Conservation (phyloP, 148 eudicot species). For the Polygonum aviculare region DNA sequence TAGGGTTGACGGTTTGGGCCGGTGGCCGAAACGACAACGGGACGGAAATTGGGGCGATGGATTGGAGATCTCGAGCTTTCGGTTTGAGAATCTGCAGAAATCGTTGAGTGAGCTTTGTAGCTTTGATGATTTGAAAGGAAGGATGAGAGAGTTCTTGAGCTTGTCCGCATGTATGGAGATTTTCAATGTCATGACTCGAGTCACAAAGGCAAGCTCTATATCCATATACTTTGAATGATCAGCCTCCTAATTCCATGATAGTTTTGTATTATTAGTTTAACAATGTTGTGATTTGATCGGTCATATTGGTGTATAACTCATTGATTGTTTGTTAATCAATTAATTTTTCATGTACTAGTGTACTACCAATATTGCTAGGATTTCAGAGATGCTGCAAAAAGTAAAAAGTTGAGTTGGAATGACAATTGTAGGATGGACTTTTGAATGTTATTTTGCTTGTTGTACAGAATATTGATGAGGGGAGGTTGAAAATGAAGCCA, state of each 20-base stretch:
- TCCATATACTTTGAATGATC: not conserved
- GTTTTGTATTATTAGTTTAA: not conserved
- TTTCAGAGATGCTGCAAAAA: not conserved
- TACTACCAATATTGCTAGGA: not conserved
- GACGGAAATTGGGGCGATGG: slow-evolving; percentile 21
- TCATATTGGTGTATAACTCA: not conserved
- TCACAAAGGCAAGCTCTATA: slow-evolving; percentile 45
- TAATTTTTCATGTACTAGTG: too few relatives aligned
- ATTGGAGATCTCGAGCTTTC: slow-evolving; percentile 22
- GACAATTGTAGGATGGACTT: not conserved
- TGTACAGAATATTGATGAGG: slow-evolving; percentile 81
- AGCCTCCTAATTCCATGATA: too few relatives aligned
- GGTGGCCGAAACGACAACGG: slow-evolving; percentile 66
- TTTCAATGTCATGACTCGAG: slow-evolving; percentile 57
- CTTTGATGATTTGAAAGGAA: slow-evolving; percentile 76
- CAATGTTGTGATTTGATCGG: not conserved
- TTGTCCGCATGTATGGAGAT: slow-evolving; percentile 63
- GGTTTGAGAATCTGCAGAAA: slow-evolving; percentile 30
- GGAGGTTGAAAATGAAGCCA: slow-evolving; percentile 82
- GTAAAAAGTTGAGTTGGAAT: not conserved
- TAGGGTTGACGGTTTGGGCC: slow-evolving; percentile 34
- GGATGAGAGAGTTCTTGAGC: slow-evolving; percentile 74
- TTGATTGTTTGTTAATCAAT: too few relatives aligned
- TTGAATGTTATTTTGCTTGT: not conserved
- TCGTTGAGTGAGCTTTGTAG: slow-evolving; percentile 78